Conservation (phyloP, 2,329 filamentous ascomycete species). For the Ophiostoma quercus region DNA sequence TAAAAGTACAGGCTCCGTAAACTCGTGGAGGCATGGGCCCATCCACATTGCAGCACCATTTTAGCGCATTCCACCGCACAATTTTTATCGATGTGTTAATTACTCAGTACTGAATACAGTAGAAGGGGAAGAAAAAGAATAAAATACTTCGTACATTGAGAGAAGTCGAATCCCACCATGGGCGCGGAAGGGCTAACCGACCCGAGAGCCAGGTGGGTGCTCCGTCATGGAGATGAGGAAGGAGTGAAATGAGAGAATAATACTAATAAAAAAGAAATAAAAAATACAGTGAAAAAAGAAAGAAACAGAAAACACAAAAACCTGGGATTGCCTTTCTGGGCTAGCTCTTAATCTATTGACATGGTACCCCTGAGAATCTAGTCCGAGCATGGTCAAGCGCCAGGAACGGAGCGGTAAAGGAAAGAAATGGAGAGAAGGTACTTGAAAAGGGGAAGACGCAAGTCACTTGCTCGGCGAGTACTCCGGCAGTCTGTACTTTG, state of each 20-base stretch:
- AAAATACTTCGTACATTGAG: no score
- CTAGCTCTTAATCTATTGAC: neutral
- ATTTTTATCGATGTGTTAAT: neutral
- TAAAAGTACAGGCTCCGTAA: neutral
- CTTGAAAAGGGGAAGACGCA: slow-evolving; percentile 3
- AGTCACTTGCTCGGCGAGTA: neutral
- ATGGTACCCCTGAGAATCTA: slow-evolving; percentile 33
- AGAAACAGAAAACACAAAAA: slow-evolving; percentile 34
- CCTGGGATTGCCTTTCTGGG: neutral
- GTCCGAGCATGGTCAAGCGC: slow-evolving; percentile 19
- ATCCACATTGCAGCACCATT: slow-evolving; percentile 23
- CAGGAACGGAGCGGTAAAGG: slow-evolving; percentile 22
- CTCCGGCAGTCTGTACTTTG: neutral
- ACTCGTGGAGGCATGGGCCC: neutral
- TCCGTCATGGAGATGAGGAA: neutral
- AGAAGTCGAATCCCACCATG: neutral
- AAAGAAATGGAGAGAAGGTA: slow-evolving; percentile 16
- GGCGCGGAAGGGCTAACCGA: slow-evolving; percentile 9
- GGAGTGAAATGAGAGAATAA: neutral
- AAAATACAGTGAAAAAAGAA: neutral
- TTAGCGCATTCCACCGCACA: slow-evolving; percentile 22
- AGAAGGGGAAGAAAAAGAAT: neutral
- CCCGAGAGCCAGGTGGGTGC: neutral
- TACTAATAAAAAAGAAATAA: no score
- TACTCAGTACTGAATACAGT: neutral